Evolutionary conservation across 805 yeast genomes (phyloP), one percentile per base, ranked within the genome.

Genomic region (Spencermartinsiella europaea): DNA sequence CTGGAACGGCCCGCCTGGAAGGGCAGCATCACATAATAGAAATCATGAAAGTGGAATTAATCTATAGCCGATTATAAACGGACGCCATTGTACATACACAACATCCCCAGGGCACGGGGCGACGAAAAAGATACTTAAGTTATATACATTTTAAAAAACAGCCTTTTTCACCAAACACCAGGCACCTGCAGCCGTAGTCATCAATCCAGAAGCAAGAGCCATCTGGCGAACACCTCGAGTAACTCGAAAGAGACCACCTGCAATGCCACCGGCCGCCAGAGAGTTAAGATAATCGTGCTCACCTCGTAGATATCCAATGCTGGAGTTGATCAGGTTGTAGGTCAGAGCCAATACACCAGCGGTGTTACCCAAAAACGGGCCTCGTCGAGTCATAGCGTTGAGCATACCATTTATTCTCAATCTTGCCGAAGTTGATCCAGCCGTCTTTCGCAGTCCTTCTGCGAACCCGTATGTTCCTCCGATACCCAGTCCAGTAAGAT

Each of bases 341-440:
- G 85, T 77, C 59, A 93, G 69, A 20, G 97, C 96, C 57, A 93
- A 74, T 17, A 89, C 95, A 71, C 97, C 99, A 14, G 96, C 95
- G 44, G 84, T 81, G 72, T 93, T 93, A 58, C 98, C 99, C 62
- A 91, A 69, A 67, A 80, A 91, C 19, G 99, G 99, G 50, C 99
- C 99, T 66, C 96, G 81, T 62, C 88, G 85, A 35, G 99, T 93
- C 60, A 93, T 77, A 63, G 87, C 86, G 74, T 93, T 93, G 60
- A 93, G 77, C 38, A 93, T 74, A 7, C 96, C 89, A 73, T 93
- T 93, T 53, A 90, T 74, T 65, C 86, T 82, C 65, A 93, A 75
- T 65, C 84, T 86, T 46, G 85, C 80, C 10, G 95, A 80, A 27
- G 90, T 80, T 50, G 78, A 74, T 38, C 81, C 76, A 36, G 95